Evolutionary conservation across 495 filamentous ascomycete species (phyloP), one percentile per base, ranked within the genome.

Genomic region (Trichoderma asperelloides): DNA sequence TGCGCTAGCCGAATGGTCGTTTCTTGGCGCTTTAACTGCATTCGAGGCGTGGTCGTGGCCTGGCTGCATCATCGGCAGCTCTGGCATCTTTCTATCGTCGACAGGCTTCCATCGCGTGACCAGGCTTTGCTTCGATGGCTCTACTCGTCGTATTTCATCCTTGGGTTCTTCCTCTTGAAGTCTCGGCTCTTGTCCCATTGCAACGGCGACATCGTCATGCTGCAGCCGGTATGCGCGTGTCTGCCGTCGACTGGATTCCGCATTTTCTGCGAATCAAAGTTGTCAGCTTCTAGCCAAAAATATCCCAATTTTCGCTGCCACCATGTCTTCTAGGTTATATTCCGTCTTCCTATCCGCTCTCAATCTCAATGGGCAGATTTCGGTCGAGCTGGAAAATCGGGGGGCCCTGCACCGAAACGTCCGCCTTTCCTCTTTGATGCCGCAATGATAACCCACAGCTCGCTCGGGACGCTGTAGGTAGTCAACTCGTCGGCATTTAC

Each of bases 1-100:
- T 18, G 55, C 55, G 55, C 55, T 60, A 60, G 55, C n/a, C 12
- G 25, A 47, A 15, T 47, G 43, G 43, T 15, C 43, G 13, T 18
- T 27, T 13, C 55, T 60, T 60, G 55, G 55, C 55, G 55, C 55
- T 28, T 30, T 60, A 60, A 25, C 55, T 60, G 55, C 25, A 60
- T 60, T 60, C 23, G n/a, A 60, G 11, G 23, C 25, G 30, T 25
- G 23, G 27, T 60, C 55, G 0, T 21, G 49, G 49, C 25, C 18
- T 21, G 9, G 49, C 18, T 55, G 49, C 49, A 55, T 21, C 49
- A 5, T 55, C 49, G 49, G 13, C 18, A 11, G 49, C 49, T 55
- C 5, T 55, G 16, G 55, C 27, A 15, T 60, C 27, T 1, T 60
- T 60, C 27, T n/a, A 23, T 55, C 21, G 49, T 25, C 21, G n/a